Conservation (phyloP, 192 early-diverging fungal genomes). For the Funneliformis mosseae region DNA sequence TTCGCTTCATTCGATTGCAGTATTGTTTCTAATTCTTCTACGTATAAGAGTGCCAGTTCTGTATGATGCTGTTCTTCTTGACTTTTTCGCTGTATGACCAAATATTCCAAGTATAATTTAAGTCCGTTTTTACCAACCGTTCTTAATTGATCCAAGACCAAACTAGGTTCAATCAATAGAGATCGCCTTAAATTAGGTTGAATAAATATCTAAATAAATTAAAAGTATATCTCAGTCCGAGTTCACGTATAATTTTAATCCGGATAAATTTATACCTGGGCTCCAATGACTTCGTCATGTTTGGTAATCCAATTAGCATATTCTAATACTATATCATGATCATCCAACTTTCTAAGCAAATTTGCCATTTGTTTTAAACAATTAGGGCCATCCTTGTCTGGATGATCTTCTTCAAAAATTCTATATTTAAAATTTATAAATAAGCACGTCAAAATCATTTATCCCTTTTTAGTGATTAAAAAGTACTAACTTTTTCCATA, state of each 20-base stretch:
- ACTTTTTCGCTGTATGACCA: conserved; percentile 52
- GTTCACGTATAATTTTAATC: background rate
- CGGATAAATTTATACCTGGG: conserved; percentile 41
- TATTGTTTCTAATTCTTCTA: conserved; percentile 37
- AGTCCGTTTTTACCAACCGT: conserved; percentile 40
- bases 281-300: conserved; percentile 46
- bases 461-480: background rate
- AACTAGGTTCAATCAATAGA: conserved; percentile 42
- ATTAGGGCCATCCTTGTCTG: conserved; percentile 53
- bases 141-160: conserved; percentile 38
- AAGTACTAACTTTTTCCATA: conserved; percentile 63
- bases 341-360: conserved; percentile 40
- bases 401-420: conserved; percentile 55
- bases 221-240: background rate
- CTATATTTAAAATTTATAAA: conserved; percentile 29
- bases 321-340: conserved; percentile 42
- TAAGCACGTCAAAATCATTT: background rate
- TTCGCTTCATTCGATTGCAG: conserved; percentile 20
- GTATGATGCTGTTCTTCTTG: conserved; percentile 46
- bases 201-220: conserved; percentile 43
- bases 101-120: conserved; percentile 53
- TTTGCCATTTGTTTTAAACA: conserved; percentile 47
- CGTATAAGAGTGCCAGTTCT: conserved; percentile 41
- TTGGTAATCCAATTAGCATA: conserved; percentile 59
- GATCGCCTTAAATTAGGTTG: conserved; percentile 37